These are phyloP conservation scores for Hypoxylon rubiginosum DNA, from an alignment of 2,329 filamentous ascomycete species.

Conservation along the genomic window DNA sequence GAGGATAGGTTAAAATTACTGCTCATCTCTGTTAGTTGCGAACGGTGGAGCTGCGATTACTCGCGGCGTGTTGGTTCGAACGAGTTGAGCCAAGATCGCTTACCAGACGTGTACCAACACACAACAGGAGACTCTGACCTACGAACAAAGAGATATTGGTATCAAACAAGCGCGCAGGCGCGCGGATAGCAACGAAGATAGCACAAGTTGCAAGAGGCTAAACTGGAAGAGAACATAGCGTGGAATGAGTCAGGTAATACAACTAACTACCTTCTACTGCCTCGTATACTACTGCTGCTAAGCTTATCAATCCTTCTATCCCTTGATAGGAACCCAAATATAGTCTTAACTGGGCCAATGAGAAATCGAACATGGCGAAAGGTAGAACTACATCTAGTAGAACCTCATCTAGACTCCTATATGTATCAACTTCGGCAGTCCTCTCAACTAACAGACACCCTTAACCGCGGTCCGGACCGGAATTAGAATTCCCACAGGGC, in stretches of 20 bases:
- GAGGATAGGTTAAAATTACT: neutral
- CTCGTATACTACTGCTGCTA: slow-evolving; percentile 19
- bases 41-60: slow-evolving; percentile 34
- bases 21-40: slow-evolving; percentile 39
- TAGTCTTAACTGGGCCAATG: slow-evolving; percentile 4
- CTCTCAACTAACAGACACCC: neutral
- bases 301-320: slow-evolving; percentile 13
- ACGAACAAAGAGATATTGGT: slow-evolving; percentile 31
- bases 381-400: neutral
- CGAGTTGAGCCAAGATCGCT: slow-evolving; percentile 31
- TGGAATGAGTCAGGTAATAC: slow-evolving; percentile 13
- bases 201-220: slow-evolving; percentile 15
- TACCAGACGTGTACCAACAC: slow-evolving; percentile 23
- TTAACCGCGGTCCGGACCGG: slow-evolving; percentile 27
- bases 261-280: too few species aligned
- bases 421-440: neutral
- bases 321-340: slow-evolving; percentile 29
- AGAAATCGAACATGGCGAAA: neutral
- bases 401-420: neutral
- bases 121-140: slow-evolving; percentile 5
- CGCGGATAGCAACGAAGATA: slow-evolving; percentile 40
- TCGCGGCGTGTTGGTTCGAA: slow-evolving; percentile 36
- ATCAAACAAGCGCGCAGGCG: slow-evolving; percentile 48
- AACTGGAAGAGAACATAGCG: slow-evolving; percentile 15
- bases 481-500: slow-evolving; percentile 26